A percentile compares a stretch with the other conserved stretches of the same genome.
Evolutionary conservation across 2,329 filamentous ascomycete species (phyloP).

Genomic region (Cercospora zeina): DNA sequence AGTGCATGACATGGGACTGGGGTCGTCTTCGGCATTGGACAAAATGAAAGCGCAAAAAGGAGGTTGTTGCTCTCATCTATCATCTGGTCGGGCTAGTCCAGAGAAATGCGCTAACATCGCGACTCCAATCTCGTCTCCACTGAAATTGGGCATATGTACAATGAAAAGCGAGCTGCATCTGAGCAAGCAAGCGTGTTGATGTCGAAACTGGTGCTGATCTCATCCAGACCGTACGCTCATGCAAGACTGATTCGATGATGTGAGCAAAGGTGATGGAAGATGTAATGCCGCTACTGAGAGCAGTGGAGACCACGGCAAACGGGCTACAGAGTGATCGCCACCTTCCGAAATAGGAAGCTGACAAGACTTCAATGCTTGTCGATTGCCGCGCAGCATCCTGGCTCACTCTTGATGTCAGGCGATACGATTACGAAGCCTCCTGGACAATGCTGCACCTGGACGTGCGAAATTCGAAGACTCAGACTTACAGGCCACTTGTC

Average conservation of each 20-base stretch:
- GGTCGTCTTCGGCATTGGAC: too few relatives aligned
- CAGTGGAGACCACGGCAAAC: background rate
- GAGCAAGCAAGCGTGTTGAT: background rate
- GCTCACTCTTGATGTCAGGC: background rate
- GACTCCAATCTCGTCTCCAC: too few relatives aligned
- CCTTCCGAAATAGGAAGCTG: constrained; percentile 18
- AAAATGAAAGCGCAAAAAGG: too few relatives aligned
- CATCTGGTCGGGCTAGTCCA: too few relatives aligned
- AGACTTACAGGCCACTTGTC: too few relatives aligned
- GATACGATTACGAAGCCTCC: background rate
- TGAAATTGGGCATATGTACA: too few relatives aligned
- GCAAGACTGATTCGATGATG: background rate
- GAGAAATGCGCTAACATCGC: too few relatives aligned
- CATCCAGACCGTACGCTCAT: background rate
- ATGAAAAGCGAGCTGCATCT: too few relatives aligned
- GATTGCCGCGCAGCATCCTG: background rate
- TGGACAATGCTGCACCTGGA: too few relatives aligned
- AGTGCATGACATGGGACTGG: too few relatives aligned
- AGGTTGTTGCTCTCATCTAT: too few relatives aligned
- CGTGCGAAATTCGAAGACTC: too few relatives aligned
- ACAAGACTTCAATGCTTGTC: constrained; percentile 10
- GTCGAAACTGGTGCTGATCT: background rate
- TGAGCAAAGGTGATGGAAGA: background rate
- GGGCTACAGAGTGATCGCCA: background rate
- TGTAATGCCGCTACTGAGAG: background rate